Conservation (phyloP, 345 rosid species). For the Kandelia obovata region DNA sequence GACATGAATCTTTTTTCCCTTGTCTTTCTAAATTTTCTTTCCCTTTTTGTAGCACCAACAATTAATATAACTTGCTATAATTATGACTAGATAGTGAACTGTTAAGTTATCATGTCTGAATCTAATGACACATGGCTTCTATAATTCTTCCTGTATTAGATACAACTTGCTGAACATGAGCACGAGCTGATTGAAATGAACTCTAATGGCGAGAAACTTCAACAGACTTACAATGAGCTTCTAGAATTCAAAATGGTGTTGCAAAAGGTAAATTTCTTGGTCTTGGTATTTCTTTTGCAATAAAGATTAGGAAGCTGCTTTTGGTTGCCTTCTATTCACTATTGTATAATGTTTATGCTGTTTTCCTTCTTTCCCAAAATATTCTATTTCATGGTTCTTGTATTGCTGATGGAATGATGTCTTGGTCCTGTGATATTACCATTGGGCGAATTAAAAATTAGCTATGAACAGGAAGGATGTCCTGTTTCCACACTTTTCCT, state of each 20-base stretch:
- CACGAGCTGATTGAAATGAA: conserved; percentile 90
- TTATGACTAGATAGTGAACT: not conserved
- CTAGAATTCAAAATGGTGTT: conserved; percentile 88
- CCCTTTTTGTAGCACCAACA: not conserved
- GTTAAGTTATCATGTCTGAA: not conserved
- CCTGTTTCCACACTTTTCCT: too few relatives aligned
- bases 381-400: not conserved
- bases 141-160: conserved; percentile 40
- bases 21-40: conserved; percentile 12
- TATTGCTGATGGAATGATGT: not conserved
- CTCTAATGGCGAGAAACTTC: conserved; percentile 88
- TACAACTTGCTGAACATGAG: conserved; percentile 84
- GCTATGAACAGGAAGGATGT: too few relatives aligned
- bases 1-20: not conserved
- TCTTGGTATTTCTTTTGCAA: conserved; percentile 3
- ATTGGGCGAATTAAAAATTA: too few relatives aligned
- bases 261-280: conserved; percentile 57
- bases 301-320: not conserved
- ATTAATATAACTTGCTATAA: not conserved
- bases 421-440: not conserved
- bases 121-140: conserved; percentile 11
- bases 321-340: not conserved
- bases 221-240: conserved; percentile 80
- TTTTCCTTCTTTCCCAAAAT: not conserved
- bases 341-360: not conserved